Evolutionary conservation across 2,329 filamentous ascomycete genomes (phyloP), one percentile per base, ranked within the genome.

Genomic region (Pseudogymnoascus sp.): DNA sequence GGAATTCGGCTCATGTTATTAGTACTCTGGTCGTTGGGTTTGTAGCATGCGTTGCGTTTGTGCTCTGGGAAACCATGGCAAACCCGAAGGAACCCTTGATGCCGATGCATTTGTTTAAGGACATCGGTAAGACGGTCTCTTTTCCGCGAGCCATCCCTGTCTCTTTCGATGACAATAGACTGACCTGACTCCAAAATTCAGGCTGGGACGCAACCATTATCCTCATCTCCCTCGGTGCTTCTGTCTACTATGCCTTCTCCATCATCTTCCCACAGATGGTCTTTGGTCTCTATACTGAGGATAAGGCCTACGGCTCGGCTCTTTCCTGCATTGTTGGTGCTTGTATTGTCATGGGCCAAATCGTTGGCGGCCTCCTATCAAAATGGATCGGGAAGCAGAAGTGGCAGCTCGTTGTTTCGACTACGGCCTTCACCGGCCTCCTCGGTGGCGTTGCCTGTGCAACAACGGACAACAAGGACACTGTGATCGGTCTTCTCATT

Each of bases 221-320:
- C 34, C 64, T 74, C 23, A 70, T 71, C 7, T 73, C 73, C 16
- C 67, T 76, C 3, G 75, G 73, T 16, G 74, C 75, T n/a, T 73
- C 71, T 44, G 70, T 75, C 10, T 76, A 76, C 69, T 77, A 76
- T 62, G 75, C 72, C 56, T 72, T 76, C 42, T 73, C 73, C 28
- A 72, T 77, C 16, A 69, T 77, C 11, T 77, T 74, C 75, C 75
- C 75, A 1, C 66, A 67, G 16, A 74, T 75, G 70, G 70, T 75
- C 4, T 36, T 36, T 36, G 34, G 34, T 36, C 34, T 36, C 42
- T 65, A 64, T 40, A 56, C 64, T 12, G 59, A 59, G 7, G 16
- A 40, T n/a, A 38, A 59, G 31, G 62, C 64, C 23, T 59, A 65
- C 23, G 62, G 61, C 23, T 62, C 62, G 28, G 63, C 62, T 62